phyloP scores from a whole-genome alignment of 805 yeast genomes.

The Pichia paraexigua region DNA sequence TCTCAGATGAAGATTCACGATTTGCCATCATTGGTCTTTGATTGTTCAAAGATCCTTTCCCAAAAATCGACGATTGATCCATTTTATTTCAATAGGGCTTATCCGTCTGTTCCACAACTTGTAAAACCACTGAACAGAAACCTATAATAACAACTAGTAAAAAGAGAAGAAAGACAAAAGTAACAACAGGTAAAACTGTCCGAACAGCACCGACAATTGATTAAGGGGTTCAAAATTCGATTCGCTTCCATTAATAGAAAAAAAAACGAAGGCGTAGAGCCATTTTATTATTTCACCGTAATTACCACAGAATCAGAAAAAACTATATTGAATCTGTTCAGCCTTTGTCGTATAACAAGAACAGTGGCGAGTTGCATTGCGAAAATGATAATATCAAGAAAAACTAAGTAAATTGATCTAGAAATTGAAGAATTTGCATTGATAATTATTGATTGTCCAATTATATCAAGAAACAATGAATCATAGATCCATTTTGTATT shows the following conservation, averaged over 20 bases:
- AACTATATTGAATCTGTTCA: background rate
- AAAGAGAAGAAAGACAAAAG: background rate
- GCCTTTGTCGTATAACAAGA: background rate
- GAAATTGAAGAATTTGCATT: background rate
- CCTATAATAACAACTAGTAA: background rate
- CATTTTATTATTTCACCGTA: background rate
- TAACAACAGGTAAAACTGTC: background rate
- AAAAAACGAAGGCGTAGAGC: background rate
- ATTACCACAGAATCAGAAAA: background rate
- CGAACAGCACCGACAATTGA: background rate
- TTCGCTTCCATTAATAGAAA: background rate
- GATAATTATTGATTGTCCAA: conserved; percentile 20
- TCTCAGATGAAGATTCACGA: background rate
- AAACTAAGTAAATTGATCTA: conserved; percentile 9
- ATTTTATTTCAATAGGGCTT: background rate
- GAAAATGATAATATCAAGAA: conserved; percentile 15
- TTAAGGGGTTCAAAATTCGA: background rate
- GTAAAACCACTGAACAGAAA: background rate
- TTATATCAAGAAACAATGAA: conserved; percentile 20
- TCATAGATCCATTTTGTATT: conserved; percentile 14
- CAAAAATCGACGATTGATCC: background rate
- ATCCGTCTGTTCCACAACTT: background rate
- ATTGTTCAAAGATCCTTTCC: background rate
- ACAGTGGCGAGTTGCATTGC: background rate
- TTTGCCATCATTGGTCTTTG: background rate